phyloP scores from a whole-genome alignment of 2,329 filamentous ascomycete genomes.

The Graphilbum sp. region DNA sequence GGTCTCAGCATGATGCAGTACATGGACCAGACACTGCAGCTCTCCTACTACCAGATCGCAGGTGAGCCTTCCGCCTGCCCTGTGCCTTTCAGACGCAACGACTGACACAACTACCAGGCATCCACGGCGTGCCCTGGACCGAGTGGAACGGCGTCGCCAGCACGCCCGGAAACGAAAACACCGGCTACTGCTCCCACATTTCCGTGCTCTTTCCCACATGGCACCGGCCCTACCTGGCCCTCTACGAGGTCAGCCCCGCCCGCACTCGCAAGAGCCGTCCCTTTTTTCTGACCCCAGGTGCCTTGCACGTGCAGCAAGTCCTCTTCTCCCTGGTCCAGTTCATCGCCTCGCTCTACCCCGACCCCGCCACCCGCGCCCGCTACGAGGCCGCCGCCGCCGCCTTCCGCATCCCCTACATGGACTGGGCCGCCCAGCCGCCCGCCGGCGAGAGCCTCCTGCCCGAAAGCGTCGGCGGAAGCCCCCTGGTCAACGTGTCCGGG shows the following conservation, averaged over 20 bases:
- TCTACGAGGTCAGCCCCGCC: constrained; percentile 47
- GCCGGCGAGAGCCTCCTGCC: constrained; percentile 30
- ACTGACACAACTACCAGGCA: constrained; percentile 33
- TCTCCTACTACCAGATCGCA: constrained; percentile 66
- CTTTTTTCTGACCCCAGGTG: no score
- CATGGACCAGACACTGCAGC: constrained; percentile 40
- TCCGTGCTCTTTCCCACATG: constrained; percentile 64
- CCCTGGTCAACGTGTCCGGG: constrained; percentile 31
- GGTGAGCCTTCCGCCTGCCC: constrained; percentile 30
- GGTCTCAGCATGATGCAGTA: constrained; percentile 58
- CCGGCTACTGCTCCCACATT: constrained; percentile 61
- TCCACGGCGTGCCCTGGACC: constrained; percentile 59
- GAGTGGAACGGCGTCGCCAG: constrained; percentile 36
- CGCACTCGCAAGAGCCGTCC: no score
- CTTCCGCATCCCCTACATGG: constrained; percentile 43
- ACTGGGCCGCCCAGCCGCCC: constrained; percentile 36
- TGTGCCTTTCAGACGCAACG: background rate
- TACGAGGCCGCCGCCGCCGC: constrained; percentile 34
- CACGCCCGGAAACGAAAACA: constrained; percentile 31
- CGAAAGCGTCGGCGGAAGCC: constrained; percentile 26
- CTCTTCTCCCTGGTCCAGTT: constrained; percentile 18
- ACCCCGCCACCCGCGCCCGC: constrained; percentile 20
- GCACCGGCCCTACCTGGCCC: constrained; percentile 65
- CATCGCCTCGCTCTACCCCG: constrained; percentile 32
- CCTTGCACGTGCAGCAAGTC: constrained; percentile 18